These are phyloP conservation scores for Zea mays DNA, from an alignment of 176 grass and related monocot genomes.

Conservation along the genomic window Zm-B73-REFERENCE-NAM-5.0 NC_050104.1:126435001-126435500, in stretches of 20 bases:
- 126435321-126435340: not conserved
- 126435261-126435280: not conserved
- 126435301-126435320: constrained; percentile 12
- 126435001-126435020: not conserved
- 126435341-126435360: not conserved
- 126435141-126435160: not conserved
- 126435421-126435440: not conserved
- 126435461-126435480: not conserved
- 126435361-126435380: not conserved
- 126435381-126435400: not conserved
- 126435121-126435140: not conserved
- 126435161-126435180: not conserved
- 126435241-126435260: constrained; percentile 22
- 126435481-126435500: constrained; percentile 32
- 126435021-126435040: not conserved
- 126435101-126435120: no score
- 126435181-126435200: not conserved
- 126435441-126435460: not conserved
- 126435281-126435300: not conserved
- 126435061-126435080: not conserved
- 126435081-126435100: not conserved
- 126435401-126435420: not conserved
- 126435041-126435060: not conserved
- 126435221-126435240: constrained; percentile 8
- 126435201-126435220: not conserved